A percentile compares a stretch with the other conserved stretches of the same genome.
phyloP scores from a whole-genome alignment of 2,329 filamentous ascomycete species.

The Colletotrichum karsti region DNA sequence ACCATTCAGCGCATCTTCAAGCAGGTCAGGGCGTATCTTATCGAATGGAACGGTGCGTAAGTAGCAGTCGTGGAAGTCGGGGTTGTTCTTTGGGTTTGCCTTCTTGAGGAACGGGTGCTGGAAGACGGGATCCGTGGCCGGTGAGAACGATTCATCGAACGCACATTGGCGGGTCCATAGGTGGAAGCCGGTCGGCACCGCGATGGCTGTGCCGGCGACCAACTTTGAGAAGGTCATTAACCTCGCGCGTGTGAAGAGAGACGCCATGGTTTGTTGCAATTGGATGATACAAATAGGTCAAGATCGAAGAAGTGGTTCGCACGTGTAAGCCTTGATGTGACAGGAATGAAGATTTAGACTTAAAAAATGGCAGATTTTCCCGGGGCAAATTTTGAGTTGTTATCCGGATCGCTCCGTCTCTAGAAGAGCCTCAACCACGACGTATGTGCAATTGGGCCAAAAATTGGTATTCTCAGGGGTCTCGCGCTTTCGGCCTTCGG shows the following conservation, averaged over 20 bases:
- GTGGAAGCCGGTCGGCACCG: conserved; percentile 15
- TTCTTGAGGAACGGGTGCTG: conserved; percentile 10
- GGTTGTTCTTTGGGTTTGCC: conserved; percentile 1
- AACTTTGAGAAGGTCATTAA: background rate
- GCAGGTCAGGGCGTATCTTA: conserved; percentile 14
- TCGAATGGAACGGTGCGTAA: background rate
- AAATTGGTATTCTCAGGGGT: too few relatives aligned
- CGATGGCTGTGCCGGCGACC: background rate
- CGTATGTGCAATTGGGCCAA: too few relatives aligned
- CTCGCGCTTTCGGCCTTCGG: too few relatives aligned
- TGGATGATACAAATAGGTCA: too few relatives aligned
- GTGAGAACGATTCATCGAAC: conserved; percentile 20
- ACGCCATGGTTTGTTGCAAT: background rate
- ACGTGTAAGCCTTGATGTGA: too few relatives aligned
- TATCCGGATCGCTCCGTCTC: background rate
- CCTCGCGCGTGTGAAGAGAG: background rate
- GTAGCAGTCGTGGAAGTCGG: conserved; percentile 16
- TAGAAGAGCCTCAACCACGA: background rate
- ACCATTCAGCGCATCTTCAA: conserved; percentile 17
- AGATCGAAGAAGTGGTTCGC: too few relatives aligned
- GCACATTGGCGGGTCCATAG: conserved; percentile 20
- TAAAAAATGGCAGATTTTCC: background rate
- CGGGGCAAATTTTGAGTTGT: background rate
- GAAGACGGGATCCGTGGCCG: background rate
- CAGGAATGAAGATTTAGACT: too few relatives aligned